phyloP scores from a whole-genome alignment of 2,329 filamentous ascomycete genomes.

The Fusarium penzigii region DNA sequence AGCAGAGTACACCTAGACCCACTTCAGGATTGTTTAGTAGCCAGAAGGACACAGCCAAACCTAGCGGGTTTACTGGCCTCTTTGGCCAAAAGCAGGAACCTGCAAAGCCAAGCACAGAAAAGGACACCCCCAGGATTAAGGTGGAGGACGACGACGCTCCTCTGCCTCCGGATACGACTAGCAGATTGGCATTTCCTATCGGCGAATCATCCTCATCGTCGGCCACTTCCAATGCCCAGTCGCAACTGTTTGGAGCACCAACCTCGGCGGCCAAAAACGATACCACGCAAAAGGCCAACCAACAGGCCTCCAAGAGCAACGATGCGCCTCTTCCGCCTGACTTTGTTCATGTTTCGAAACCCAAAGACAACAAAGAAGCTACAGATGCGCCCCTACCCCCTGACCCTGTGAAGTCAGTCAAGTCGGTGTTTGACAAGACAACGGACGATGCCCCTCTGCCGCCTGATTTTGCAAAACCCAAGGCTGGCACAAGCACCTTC shows the following conservation, averaged over 20 bases:
- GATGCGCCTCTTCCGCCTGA: conserved; percentile 37
- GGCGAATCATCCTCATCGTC: conserved; percentile 57
- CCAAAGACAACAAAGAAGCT: conserved; percentile 9
- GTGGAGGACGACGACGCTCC: conserved; percentile 41
- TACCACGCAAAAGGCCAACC: conserved; percentile 27
- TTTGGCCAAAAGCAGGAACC: conserved; percentile 25
- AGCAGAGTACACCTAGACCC: conserved; percentile 23
- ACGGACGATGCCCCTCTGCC: conserved; percentile 43
- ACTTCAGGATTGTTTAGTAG: conserved; percentile 18
- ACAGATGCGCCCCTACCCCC: conserved; percentile 16
- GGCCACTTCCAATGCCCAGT: conserved; percentile 38
- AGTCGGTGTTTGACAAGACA: conserved; percentile 19
- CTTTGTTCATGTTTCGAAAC: conserved; percentile 26
- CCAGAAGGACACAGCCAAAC: conserved; percentile 21
- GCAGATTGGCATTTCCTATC: conserved; percentile 50
- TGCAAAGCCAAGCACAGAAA: conserved; percentile 11
- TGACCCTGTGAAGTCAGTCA: conserved; percentile 13
- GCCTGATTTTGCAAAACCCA: conserved; percentile 38
- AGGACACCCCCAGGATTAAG: conserved; percentile 39
- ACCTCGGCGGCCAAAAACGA: conserved; percentile 29
- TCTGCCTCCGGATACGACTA: conserved; percentile 57
- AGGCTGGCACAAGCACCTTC: conserved; percentile 33
- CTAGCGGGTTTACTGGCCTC: conserved; percentile 21
- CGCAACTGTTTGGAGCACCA: conserved; percentile 32
- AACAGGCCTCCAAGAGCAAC: conserved; percentile 10